These are phyloP conservation scores for Prunus mongolica DNA, from an alignment of 306 rosid genomes.

Conservation along the genomic window DNA sequence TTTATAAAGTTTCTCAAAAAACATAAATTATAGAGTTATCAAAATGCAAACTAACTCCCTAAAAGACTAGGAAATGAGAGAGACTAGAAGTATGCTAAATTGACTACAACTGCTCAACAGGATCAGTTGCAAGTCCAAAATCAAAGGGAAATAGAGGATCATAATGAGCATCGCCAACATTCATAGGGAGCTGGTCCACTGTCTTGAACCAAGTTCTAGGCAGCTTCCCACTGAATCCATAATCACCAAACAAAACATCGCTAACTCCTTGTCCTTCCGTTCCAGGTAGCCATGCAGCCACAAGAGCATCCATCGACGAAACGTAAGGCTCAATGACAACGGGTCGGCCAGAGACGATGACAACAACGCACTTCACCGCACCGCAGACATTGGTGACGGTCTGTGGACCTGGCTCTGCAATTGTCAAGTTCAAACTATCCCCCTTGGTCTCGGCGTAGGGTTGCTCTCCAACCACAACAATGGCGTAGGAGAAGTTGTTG, in stretches of 20 bases:
- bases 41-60: not conserved
- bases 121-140: conserved; percentile 16
- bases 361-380: not conserved
- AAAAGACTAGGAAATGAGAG: not conserved
- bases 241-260: conserved; percentile 14
- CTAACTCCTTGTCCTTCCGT: conserved; percentile 20
- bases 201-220: conserved; percentile 19
- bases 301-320: not conserved
- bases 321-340: conserved; percentile 5
- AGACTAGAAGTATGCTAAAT: not conserved
- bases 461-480: conserved; percentile 19
- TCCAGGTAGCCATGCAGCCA: conserved; percentile 23
- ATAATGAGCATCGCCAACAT: conserved; percentile 17
- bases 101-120: not conserved
- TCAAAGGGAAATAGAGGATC: conserved; percentile 17
- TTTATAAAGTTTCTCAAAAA: too few species aligned
- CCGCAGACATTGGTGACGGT: conserved; percentile 2
- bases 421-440: conserved; percentile 17
- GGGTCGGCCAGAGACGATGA: conserved; percentile 16
- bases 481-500: not conserved
- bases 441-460: conserved; percentile 15
- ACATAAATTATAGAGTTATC: too few species aligned
- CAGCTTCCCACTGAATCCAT: conserved; percentile 23
- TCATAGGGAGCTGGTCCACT: conserved; percentile 15
- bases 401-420: conserved; percentile 4